These are phyloP conservation scores for Vitis labrusca DNA, from an alignment of 164 flowering plant genomes.

Conservation along the genomic window DNA sequence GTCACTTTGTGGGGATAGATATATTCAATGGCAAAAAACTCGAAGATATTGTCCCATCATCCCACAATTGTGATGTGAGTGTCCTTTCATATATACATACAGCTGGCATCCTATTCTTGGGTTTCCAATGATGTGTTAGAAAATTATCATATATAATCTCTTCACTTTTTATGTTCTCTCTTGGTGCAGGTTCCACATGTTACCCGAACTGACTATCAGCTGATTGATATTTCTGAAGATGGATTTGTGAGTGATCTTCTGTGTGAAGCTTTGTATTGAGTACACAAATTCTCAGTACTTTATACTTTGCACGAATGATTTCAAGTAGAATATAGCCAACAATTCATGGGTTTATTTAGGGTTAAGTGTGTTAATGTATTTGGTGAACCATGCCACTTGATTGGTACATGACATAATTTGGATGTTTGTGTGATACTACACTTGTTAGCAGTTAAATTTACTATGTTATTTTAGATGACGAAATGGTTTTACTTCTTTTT, in stretches of 20 bases:
- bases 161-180: background rate
- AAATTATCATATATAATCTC: background rate
- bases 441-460: no score
- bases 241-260: conserved; percentile 41
- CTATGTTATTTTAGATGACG: no score
- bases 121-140: background rate
- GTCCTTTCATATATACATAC: background rate
- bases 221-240: conserved; percentile 67
- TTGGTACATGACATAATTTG: no score
- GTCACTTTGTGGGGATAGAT: conserved; percentile 59
- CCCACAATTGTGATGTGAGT: conserved; percentile 68
- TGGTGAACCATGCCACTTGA: no score
- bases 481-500: no score
- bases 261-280: background rate
- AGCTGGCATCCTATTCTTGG: background rate
- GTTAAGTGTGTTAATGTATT: no score
- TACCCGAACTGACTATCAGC: conserved; percentile 57
- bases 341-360: no score
- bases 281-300: background rate
- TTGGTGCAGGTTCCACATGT: conserved; percentile 57
- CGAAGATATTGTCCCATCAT: conserved; percentile 75
- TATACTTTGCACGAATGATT: background rate
- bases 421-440: no score
- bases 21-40: conserved; percentile 64
- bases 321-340: background rate